Percentiles rank a stretch among this genome's conserved stretches.
phyloP scores from a whole-genome alignment of 2,329 filamentous ascomycete species.

The Clarireedia monteithiana region DNA sequence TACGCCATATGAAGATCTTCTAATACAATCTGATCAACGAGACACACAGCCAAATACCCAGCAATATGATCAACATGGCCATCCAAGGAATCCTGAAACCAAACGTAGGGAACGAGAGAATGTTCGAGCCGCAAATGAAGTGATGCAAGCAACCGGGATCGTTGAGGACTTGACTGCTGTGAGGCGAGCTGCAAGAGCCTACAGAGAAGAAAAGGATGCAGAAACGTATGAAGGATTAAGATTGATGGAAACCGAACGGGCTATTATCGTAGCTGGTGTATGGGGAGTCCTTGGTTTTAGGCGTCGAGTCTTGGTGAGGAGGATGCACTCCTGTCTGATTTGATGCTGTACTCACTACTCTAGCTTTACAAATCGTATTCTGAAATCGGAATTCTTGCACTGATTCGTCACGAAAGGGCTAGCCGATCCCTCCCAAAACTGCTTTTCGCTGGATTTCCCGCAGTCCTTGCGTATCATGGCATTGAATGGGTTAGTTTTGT shows the following conservation, averaged over 20 bases:
- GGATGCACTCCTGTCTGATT: not conserved
- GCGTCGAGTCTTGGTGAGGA: constrained; percentile 25
- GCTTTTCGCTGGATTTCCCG: constrained; percentile 24
- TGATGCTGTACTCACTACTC: not conserved
- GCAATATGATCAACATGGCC: constrained; percentile 28
- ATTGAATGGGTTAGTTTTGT: constrained; percentile 22
- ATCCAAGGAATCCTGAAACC: constrained; percentile 28
- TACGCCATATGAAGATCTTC: constrained; percentile 28
- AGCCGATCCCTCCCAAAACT: constrained; percentile 16
- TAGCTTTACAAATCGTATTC: constrained; percentile 29
- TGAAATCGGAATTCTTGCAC: constrained; percentile 18
- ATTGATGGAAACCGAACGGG: constrained; percentile 24
- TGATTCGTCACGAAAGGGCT: constrained; percentile 22
- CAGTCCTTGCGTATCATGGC: constrained; percentile 23
- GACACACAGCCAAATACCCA: constrained; percentile 14
- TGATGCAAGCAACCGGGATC: constrained; percentile 30
- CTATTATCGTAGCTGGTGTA: constrained; percentile 23
- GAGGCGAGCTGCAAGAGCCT: constrained; percentile 18
- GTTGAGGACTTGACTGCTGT: constrained; percentile 26
- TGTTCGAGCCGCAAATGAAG: constrained; percentile 30
- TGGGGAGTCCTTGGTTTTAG: constrained; percentile 29
- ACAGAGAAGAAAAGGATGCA: constrained; percentile 15
- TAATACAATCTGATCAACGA: constrained; percentile 16
- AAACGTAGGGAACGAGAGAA: constrained; percentile 27
- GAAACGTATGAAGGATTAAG: constrained; percentile 25